These are phyloP conservation scores for Neoboletus magnificus DNA, from an alignment of 768 basidiomycete species.

Conservation along the genomic window DNA sequence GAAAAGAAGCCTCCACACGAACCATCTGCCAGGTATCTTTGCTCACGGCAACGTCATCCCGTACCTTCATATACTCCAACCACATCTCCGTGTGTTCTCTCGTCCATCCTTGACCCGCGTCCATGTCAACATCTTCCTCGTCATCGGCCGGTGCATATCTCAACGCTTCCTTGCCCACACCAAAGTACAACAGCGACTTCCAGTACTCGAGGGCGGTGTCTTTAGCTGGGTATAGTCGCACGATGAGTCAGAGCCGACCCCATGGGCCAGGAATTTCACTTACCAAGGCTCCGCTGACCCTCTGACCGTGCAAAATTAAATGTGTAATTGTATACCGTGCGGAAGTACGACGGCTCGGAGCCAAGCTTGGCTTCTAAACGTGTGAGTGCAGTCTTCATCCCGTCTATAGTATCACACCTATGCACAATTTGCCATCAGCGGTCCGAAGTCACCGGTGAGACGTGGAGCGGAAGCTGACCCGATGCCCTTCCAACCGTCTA, in stretches of 20 bases:
- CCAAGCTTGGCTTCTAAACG: constrained; percentile 57
- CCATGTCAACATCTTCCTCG: constrained; percentile 47
- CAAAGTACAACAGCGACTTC: constrained; percentile 72
- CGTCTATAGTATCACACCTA: constrained; percentile 64
- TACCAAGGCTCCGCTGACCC: constrained; percentile 79
- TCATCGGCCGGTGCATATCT: constrained; percentile 39
- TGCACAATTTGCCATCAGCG: neutral
- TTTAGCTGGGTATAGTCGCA: constrained; percentile 38
- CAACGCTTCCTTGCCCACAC: constrained; percentile 63
- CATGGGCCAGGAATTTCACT: constrained; percentile 21
- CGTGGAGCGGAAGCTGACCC: constrained; percentile 44
- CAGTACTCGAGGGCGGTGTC: constrained; percentile 78
- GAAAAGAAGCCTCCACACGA: constrained; percentile 21
- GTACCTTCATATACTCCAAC: constrained; percentile 69
- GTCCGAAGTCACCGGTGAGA: neutral
- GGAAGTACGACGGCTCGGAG: constrained; percentile 68
- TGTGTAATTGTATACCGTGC: constrained; percentile 72
- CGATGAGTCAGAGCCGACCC: neutral
- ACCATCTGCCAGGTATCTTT: constrained; percentile 92
- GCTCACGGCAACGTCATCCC: constrained; percentile 72
- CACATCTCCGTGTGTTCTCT: constrained; percentile 64
- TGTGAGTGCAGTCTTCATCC: constrained; percentile 56
- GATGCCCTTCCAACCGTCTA: constrained; percentile 74
- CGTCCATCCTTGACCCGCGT: constrained; percentile 53
- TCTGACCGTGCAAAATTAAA: constrained; percentile 76